phyloP scores from a whole-genome alignment of 805 yeast species.

The Myxozyma mucilagina region DNA sequence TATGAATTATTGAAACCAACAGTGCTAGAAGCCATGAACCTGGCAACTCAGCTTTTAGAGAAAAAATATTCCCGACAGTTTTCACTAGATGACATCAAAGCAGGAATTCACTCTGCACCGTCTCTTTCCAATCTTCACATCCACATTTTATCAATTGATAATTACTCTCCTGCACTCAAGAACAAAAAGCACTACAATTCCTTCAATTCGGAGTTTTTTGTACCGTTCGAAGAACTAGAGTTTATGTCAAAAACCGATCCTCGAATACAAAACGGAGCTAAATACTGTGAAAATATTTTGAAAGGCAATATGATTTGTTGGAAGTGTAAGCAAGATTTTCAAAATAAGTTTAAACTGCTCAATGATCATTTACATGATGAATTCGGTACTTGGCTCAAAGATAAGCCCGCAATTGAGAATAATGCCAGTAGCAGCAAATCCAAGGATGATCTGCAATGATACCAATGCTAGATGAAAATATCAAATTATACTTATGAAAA shows the following conservation, averaged over 20 bases:
- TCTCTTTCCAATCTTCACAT: constrained; percentile 69
- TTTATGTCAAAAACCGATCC: constrained; percentile 31
- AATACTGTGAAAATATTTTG: constrained; percentile 47
- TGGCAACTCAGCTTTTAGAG: constrained; percentile 33
- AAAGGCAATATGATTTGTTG: constrained; percentile 46
- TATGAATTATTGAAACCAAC: constrained; percentile 40
- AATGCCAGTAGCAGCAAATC: no score
- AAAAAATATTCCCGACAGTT: constrained; percentile 21
- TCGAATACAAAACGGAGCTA: constrained; percentile 34
- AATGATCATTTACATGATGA: constrained; percentile 48
- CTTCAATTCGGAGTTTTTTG: constrained; percentile 66
- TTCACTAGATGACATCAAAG: constrained; percentile 41
- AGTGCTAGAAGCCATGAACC: constrained; percentile 43
- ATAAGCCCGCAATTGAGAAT: not conserved
- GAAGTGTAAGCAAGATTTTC: constrained; percentile 47
- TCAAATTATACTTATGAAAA: not conserved
- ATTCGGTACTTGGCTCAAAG: constrained; percentile 7
- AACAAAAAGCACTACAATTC: constrained; percentile 68
- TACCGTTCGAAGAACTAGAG: constrained; percentile 54
- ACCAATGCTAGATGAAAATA: not conserved
- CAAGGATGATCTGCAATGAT: no score
- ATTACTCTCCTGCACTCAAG: constrained; percentile 56
- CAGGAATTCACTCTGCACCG: constrained; percentile 72
- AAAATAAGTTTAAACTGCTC: constrained; percentile 46
- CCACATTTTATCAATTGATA: constrained; percentile 70